These are phyloP conservation scores for Hanseniaspora mollemarum DNA, from an alignment of 805 yeast genomes.

Conservation along the genomic window DNA sequence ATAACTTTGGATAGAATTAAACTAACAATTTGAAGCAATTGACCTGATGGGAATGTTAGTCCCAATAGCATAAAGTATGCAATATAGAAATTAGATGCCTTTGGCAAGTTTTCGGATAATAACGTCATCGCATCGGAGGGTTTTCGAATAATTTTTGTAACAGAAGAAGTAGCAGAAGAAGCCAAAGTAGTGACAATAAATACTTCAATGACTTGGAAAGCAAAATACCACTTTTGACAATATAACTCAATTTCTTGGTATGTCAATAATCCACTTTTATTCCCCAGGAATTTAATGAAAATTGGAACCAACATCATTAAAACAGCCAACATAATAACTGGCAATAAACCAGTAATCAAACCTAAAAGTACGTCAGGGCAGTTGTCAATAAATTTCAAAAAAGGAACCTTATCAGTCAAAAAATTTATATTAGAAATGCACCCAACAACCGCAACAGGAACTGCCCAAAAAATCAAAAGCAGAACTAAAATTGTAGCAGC, in stretches of 20 bases:
- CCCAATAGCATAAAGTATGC: constrained; percentile 75
- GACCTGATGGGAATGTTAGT: constrained; percentile 62
- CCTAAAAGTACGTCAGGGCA: constrained; percentile 66
- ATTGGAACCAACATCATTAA: constrained; percentile 83
- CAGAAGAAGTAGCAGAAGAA: constrained; percentile 70
- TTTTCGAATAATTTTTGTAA: constrained; percentile 50
- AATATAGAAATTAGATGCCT: constrained; percentile 82
- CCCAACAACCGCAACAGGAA: constrained; percentile 98
- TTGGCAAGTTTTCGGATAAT: constrained; percentile 69
- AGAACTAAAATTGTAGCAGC: constrained; percentile 56
- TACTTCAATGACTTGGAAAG: constrained; percentile 81
- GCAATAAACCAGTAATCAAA: constrained; percentile 75
- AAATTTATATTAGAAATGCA: constrained; percentile 74
- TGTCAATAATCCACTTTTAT: constrained; percentile 59
- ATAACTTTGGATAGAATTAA: constrained; percentile 60
- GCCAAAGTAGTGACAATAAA: constrained; percentile 75
- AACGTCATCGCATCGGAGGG: constrained; percentile 65
- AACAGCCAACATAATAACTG: constrained; percentile 66
- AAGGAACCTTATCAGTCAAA: constrained; percentile 58
- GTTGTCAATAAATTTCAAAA: constrained; percentile 62
- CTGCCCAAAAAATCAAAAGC: constrained; percentile 80
- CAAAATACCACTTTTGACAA: constrained; percentile 82
- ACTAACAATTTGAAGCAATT: constrained; percentile 62
- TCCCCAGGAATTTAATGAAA: constrained; percentile 66
- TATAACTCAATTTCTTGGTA: constrained; percentile 61